Conservation (phyloP, 2,329 filamentous ascomycete genomes). For the Ceratocystis papillata region DNA sequence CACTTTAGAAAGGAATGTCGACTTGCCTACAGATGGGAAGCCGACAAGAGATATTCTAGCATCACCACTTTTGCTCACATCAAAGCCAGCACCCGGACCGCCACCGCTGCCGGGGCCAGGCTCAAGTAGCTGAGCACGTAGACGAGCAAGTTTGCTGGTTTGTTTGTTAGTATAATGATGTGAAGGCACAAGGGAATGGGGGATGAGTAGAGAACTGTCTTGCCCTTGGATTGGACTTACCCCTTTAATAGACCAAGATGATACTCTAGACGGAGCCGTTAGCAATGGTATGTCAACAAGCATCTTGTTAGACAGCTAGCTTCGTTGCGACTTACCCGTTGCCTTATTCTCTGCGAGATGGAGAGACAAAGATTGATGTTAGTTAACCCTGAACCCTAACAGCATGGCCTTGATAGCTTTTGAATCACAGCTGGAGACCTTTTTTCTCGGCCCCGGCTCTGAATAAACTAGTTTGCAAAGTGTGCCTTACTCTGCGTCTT, state of each 20-base stretch:
- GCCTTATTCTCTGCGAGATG: slow-evolving; percentile 78
- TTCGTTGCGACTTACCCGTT: slow-evolving; percentile 56
- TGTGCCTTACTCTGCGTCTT: slow-evolving; percentile 79
- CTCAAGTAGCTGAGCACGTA: slow-evolving; percentile 88
- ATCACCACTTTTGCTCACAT: slow-evolving; percentile 92
- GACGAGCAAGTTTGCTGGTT: slow-evolving; percentile 79
- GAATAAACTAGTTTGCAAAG: neutral
- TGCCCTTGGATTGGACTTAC: slow-evolving; percentile 39
- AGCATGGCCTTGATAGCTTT: too few species aligned
- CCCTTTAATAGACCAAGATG: slow-evolving; percentile 96
- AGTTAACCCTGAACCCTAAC: slow-evolving; percentile 18
- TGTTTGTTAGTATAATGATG: neutral
- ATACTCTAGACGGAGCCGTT: slow-evolving; percentile 57
- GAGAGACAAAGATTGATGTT: slow-evolving; percentile 13
- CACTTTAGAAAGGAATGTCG: slow-evolving; percentile 96
- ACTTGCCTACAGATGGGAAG: slow-evolving; percentile 98
- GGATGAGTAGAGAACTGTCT: neutral
- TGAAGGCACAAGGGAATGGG: neutral
- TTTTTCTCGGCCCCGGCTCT: neutral
- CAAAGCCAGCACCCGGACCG: slow-evolving; percentile 73
- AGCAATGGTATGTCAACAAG: neutral
- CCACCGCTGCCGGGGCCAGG: slow-evolving; percentile 68
- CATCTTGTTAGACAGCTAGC: neutral
- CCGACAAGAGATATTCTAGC: slow-evolving; percentile 93
- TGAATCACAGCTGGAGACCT: neutral